Conservation (phyloP, 2,329 filamentous ascomycete species). For the Claviceps sp. region DNA sequence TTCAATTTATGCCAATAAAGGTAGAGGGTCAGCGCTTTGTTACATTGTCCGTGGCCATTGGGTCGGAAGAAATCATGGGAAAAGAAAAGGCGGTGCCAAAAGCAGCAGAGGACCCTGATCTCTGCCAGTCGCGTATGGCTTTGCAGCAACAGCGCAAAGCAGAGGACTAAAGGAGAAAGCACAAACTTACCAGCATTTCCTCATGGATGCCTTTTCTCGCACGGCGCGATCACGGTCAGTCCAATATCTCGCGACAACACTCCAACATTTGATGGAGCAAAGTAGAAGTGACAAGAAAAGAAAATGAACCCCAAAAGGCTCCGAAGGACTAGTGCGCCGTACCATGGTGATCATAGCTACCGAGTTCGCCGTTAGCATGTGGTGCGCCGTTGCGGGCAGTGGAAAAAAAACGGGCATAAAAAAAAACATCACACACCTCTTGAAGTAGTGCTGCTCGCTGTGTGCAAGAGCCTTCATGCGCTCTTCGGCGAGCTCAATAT, state of each 20-base stretch:
- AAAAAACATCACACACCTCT: constrained; percentile 49
- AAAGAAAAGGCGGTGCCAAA: background rate
- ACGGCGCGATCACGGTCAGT: background rate
- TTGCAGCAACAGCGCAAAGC: background rate
- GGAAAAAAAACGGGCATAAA: background rate
- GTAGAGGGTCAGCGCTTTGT: background rate
- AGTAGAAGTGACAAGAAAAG: constrained; percentile 13
- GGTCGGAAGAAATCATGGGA: background rate
- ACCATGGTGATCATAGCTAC: constrained; percentile 97
- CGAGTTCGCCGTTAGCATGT: background rate
- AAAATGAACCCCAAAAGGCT: constrained; percentile 1
- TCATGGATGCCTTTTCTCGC: constrained; percentile 68
- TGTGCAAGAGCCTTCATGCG: constrained; percentile 66
- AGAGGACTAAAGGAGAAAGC: constrained; percentile 7
- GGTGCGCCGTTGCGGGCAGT: background rate
- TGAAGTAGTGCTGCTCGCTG: constrained; percentile 98
- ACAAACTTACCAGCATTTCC: constrained; percentile 79
- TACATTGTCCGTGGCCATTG: background rate
- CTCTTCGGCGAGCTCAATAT: constrained; percentile 46
- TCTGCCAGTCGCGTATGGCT: background rate
- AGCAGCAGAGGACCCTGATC: background rate
- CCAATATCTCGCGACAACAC: background rate
- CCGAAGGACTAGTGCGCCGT: constrained; percentile 15
- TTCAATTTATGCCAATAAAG: background rate
- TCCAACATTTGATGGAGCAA: background rate